Conservation (phyloP, 768 basidiomycete genomes). For the Mycena capillaripes region DNA sequence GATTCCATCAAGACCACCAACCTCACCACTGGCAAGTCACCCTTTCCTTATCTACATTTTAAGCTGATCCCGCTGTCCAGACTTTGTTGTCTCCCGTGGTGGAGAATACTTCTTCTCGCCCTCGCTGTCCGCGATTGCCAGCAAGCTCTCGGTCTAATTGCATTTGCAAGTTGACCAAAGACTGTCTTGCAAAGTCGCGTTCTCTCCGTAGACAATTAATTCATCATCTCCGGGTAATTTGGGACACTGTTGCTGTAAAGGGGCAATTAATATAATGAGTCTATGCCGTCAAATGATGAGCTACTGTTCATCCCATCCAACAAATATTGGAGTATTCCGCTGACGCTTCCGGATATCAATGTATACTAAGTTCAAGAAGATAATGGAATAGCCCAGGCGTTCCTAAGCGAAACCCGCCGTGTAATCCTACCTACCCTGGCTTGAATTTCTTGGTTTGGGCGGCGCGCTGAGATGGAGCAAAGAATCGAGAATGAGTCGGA, state of each 20-base stretch:
- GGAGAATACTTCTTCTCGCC: slow-evolving; percentile 50
- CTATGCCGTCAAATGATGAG: too few species aligned
- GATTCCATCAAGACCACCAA: slow-evolving; percentile 3
- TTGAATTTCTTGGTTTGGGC: too few species aligned
- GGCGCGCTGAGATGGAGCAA: slow-evolving; percentile 51
- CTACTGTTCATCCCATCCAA: too few species aligned
- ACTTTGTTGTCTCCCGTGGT: slow-evolving; percentile 44
- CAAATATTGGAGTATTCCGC: too few species aligned
- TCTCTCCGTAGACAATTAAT: background rate
- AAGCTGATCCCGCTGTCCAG: background rate
- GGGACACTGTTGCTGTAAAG: too few species aligned
- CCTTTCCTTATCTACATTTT: background rate
- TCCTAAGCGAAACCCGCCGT: too few species aligned
- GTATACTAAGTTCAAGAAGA: too few species aligned
- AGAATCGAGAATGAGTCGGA: slow-evolving; percentile 55
- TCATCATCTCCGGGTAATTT: too few species aligned
- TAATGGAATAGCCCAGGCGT: too few species aligned
- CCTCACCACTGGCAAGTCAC: slow-evolving; percentile 18
- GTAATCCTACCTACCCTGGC: too few species aligned
- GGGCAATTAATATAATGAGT: too few species aligned
- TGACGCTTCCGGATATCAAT: too few species aligned
- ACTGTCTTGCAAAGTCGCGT: background rate
- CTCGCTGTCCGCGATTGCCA: slow-evolving; percentile 43
- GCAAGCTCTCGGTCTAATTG: slow-evolving; percentile 28
- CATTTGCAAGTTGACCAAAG: background rate